These are phyloP conservation scores for Allium cepa DNA, from an alignment of 106 monocot genomes.

Conservation along the genomic window DNA sequence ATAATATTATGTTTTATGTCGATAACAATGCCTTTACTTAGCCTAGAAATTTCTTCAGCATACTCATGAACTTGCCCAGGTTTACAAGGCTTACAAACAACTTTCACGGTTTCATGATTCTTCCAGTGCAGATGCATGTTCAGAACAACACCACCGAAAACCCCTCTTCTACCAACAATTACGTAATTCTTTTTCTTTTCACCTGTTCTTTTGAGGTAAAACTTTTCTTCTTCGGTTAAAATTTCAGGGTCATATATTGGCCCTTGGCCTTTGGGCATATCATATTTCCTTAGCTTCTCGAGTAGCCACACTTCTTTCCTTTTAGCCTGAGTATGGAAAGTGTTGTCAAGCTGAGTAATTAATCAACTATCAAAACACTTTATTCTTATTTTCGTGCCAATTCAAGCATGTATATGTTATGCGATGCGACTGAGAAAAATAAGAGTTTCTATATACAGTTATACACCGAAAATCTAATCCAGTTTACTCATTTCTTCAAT, in stretches of 20 bases:
- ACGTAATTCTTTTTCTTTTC: conserved; percentile 93
- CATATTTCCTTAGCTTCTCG: conserved; percentile 73
- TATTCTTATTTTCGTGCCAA: too few species aligned
- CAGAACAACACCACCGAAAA: conserved; percentile 89
- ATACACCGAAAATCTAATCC: too few species aligned
- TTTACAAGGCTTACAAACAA: conserved; percentile 73
- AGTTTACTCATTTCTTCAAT: too few species aligned
- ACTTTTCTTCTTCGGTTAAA: conserved; percentile 70
- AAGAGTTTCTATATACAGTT: too few species aligned
- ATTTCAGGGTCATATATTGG: conserved; percentile 72
- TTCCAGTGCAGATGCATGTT: conserved; percentile 99
- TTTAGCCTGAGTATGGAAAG: conserved; percentile 51
- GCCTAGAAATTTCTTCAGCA: conserved; percentile 63
- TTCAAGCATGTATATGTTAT: too few species aligned
- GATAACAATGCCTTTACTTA: conserved; percentile 79
- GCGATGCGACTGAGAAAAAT: too few species aligned
- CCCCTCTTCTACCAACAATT: conserved; percentile 68
- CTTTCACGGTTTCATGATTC: conserved; percentile 91
- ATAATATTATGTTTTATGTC: conserved; percentile 72
- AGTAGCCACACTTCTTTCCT: conserved; percentile 95
- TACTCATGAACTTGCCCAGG: conserved; percentile 78
- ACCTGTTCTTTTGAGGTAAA: conserved; percentile 78
- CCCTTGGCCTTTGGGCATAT: conserved; percentile 43
- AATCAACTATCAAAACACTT: too few species aligned
- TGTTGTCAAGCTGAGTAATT: not conserved